Percentiles rank a stretch among this genome's conserved stretches.
phyloP scores from a whole-genome alignment of 2,329 filamentous ascomycete genomes.

The Cercospora sp. region DNA sequence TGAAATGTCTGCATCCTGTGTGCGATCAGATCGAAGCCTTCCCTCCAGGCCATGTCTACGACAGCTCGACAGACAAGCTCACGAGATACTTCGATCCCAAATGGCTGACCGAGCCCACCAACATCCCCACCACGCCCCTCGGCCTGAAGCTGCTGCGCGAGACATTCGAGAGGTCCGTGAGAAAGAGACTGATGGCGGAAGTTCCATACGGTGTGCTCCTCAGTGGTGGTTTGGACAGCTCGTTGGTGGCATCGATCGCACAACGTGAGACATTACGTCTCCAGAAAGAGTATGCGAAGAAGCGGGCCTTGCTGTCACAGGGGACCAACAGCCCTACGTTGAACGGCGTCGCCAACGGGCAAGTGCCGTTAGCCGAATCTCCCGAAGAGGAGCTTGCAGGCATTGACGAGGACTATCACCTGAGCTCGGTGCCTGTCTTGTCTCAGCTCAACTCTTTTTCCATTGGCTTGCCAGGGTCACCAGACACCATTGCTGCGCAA shows the following conservation, averaged over 20 bases:
- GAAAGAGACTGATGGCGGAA: conserved; percentile 97
- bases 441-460: conserved; percentile 98
- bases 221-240: conserved; percentile 94
- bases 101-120: conserved; percentile 80
- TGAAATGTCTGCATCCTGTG: conserved; percentile 89
- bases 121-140: conserved; percentile 75
- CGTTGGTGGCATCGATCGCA: conserved; percentile 52
- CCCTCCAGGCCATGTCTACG: conserved; percentile 92
- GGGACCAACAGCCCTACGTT: conserved; percentile 34
- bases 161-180: conserved; percentile 83
- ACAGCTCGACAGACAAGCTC: conserved; percentile 83
- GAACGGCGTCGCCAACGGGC: conserved; percentile 45
- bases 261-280: conserved; percentile 26
- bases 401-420: conserved; percentile 87
- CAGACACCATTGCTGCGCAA: conserved; percentile 86
- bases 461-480: conserved; percentile 89
- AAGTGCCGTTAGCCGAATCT: conserved; percentile 51
- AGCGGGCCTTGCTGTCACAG: conserved; percentile 43
- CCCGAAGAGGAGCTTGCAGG: conserved; percentile 74
- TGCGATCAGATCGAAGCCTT: conserved; percentile 95
- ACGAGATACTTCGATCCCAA: conserved; percentile 88
- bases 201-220: conserved; percentile 95
- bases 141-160: conserved; percentile 81
- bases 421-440: conserved; percentile 86
- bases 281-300: conserved; percentile 50